Base-by-base conservation (phyloP, 352 stramenopile genomes). In the Hyaloperonospora brassicae region DNA sequence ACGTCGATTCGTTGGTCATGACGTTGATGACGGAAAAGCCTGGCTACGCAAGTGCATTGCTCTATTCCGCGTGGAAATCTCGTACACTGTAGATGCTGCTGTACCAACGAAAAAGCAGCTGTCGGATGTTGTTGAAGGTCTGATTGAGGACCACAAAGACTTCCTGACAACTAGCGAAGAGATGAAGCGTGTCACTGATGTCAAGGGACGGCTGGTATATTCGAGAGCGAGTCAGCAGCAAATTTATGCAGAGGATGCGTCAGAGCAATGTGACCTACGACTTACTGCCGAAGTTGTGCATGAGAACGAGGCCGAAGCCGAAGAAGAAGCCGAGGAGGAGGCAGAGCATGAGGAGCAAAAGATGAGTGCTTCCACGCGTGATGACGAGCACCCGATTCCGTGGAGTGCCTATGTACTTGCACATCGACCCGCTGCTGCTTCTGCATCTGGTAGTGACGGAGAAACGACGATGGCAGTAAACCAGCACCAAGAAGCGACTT, bases 291-390 rank as follows among this genome's bases (percentile, higher is more conserved):
- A 95, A 55, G 84, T 96, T 30, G 85, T 95, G 23, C 80, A 98
- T 60, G 93, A 95, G 45, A 92, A 95, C 31, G 85, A 95, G 53
- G 74, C 84, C 24, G 83, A 95, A 59, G 81, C 80, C 1, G 85
- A 94, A 61, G 86, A 92, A 73, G 82, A 93, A 57, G 84, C 84
- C 0, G 84, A 91, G 56, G 84, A 95, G 56, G 83, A 93, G 71
- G 81, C 80, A n/a, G 82, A 95, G 59, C 83, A 93, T 45, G 84
- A 93, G 50, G 85, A 95, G 49, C 84, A 95, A 52, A 93, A 95
- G 57, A 95, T 95, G 87, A 95, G 82, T 47, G 81, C 82, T 31
- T 96, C 93, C 57, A 90, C 84, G 12, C 83, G 86, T 45, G 84
- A 95, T 54, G 86, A 96, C 31, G 86, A 96, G 55, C 76, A 91